phyloP scores from a whole-genome alignment of 345 rosid species.

The Rhodamnia argentea region DNA sequence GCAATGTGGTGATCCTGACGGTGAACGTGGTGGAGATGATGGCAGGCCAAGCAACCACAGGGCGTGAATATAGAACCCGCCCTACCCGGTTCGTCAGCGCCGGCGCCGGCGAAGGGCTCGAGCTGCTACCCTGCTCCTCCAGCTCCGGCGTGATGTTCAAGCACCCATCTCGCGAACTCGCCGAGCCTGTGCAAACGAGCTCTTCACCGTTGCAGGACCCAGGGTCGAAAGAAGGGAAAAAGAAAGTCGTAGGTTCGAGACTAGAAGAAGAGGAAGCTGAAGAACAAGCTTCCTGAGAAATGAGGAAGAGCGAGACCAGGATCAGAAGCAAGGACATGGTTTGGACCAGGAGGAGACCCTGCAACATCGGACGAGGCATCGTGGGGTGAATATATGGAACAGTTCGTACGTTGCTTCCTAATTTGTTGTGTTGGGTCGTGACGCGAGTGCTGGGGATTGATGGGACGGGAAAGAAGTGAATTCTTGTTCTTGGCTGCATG shows the following conservation, averaged over 20 bases:
- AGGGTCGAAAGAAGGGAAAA: conserved; percentile 6
- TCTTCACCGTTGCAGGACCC: conserved; percentile 8
- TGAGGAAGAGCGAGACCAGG: conserved; percentile 1
- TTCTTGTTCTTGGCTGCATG: background rate
- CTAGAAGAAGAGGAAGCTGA: background rate
- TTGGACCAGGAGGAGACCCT: background rate
- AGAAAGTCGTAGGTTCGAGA: background rate
- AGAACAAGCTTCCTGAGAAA: background rate
- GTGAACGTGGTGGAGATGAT: conserved; percentile 24
- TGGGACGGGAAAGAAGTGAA: background rate
- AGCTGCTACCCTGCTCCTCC: background rate
- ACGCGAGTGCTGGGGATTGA: background rate
- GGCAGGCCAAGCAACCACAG: conserved; percentile 25
- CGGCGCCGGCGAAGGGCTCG: background rate
- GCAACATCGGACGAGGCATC: background rate
- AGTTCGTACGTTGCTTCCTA: background rate
- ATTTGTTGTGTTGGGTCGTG: background rate
- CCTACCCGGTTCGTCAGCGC: conserved; percentile 2
- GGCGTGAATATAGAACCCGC: conserved; percentile 13
- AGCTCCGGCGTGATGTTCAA: conserved; percentile 17
- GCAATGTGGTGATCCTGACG: conserved; percentile 12
- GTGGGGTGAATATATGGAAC: background rate
- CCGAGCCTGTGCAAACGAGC: conserved; percentile 23
- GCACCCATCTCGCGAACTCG: conserved; percentile 3
- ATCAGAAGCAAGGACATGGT: conserved; percentile 6